Conservation (phyloP, 495 filamentous ascomycete species). For the Tuber magnatum region DNA sequence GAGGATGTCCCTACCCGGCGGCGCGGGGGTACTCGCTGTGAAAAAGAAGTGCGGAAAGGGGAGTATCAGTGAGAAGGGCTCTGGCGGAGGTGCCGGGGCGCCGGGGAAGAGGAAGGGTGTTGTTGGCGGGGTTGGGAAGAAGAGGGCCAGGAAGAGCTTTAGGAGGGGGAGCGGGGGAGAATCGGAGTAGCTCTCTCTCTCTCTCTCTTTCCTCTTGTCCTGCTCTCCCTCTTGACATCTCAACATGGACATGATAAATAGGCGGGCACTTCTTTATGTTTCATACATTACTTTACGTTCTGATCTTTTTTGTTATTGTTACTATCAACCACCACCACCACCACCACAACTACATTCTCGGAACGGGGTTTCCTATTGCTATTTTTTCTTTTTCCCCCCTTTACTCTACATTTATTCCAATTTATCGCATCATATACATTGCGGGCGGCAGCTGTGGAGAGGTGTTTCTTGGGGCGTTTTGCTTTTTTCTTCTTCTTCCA, state of each 20-base stretch:
- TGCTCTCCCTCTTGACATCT: background rate
- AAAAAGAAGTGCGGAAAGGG: conserved; percentile 23
- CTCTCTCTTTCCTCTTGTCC: background rate
- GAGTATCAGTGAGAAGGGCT: conserved; percentile 26
- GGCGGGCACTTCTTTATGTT: conserved; percentile 5
- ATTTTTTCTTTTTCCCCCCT: conserved; percentile 2
- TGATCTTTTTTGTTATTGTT: conserved; percentile 7
- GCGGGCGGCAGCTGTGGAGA: background rate
- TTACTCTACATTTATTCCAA: background rate
- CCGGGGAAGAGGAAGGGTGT: conserved; percentile 22
- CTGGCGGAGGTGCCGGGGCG: conserved; percentile 10
- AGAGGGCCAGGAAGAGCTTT: background rate
- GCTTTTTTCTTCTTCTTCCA: background rate
- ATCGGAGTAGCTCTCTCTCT: background rate
- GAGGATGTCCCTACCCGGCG: conserved; percentile 18
- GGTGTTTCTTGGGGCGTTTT: background rate
- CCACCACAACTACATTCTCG: conserved; percentile 2
- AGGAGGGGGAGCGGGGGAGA: background rate
- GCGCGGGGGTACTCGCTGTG: conserved; percentile 20
- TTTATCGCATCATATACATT: background rate
- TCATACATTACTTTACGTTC: background rate
- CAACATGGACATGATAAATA: conserved; percentile 21
- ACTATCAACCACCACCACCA: background rate
- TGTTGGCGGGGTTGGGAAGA: background rate
- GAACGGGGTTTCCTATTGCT: conserved; percentile 6